phyloP scores from a whole-genome alignment of 2,329 filamentous ascomycete genomes.

The Claviceps sp. region DNA sequence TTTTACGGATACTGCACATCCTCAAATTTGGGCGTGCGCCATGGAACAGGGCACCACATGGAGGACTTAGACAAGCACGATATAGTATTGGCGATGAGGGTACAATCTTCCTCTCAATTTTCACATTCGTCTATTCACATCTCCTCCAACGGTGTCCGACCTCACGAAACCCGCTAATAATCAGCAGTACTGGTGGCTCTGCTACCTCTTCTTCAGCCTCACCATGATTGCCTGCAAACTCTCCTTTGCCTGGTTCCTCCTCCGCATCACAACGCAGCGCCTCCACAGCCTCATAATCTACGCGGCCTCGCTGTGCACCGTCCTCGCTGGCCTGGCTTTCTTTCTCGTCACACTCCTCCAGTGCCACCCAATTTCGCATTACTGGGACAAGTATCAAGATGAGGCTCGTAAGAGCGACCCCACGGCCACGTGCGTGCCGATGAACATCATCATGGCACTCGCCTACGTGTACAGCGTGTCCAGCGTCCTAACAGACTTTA shows the following conservation, averaged over 20 bases:
- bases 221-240: conserved; percentile 26
- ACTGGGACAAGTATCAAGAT: conserved; percentile 22
- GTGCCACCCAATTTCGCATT: conserved; percentile 25
- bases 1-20: conserved; percentile 24
- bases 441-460: conserved; percentile 34
- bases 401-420: conserved; percentile 9
- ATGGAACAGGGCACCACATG: conserved; percentile 27
- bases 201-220: conserved; percentile 23
- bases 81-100: conserved; percentile 21
- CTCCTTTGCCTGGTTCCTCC: conserved; percentile 29
- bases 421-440: conserved; percentile 19
- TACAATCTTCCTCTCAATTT: conserved; percentile 3
- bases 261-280: conserved; percentile 24
- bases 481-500: conserved; percentile 36
- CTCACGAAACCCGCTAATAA: background rate
- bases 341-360: conserved; percentile 29
- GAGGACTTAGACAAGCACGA: conserved; percentile 16
- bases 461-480: conserved; percentile 38
- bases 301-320: conserved; percentile 20
- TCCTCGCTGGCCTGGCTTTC: conserved; percentile 24
- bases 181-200: conserved; percentile 23
- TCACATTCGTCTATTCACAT: background rate
- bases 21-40: conserved; percentile 17
- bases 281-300: conserved; percentile 24
- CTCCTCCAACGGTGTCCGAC: background rate